Evolutionary conservation across 176 grass and related monocot genomes (phyloP).

Genomic region (Rhipidocladum racemiflorum): DNA sequence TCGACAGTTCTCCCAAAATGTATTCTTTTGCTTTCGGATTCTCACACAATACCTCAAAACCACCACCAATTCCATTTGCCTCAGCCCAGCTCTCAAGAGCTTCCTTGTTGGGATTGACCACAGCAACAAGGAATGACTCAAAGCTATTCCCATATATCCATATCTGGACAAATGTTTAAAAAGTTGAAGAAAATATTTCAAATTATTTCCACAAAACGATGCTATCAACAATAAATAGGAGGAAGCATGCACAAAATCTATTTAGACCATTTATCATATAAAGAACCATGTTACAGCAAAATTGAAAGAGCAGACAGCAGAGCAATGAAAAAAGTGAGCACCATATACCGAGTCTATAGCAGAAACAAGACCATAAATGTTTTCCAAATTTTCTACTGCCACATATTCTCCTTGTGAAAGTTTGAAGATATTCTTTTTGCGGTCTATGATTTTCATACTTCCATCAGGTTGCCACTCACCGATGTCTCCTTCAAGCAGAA

Average conservation of each 20-base stretch:
- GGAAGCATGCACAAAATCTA: background rate
- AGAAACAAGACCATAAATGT: constrained; percentile 72
- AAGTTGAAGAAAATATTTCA: constrained; percentile 2
- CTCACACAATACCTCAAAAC: constrained; percentile 68
- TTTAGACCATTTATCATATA: background rate
- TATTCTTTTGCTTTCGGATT: constrained; percentile 71
- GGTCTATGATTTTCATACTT: constrained; percentile 90
- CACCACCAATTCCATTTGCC: constrained; percentile 50
- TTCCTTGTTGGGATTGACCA: constrained; percentile 75
- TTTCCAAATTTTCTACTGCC: constrained; percentile 90
- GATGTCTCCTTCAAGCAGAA: constrained; percentile 66
- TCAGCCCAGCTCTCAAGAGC: constrained; percentile 69
- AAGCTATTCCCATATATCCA: constrained; percentile 96
- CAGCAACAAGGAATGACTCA: constrained; percentile 74
- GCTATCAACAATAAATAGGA: background rate
- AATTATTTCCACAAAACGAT: constrained; percentile 16
- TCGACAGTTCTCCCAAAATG: constrained; percentile 63
- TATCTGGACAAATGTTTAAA: constrained; percentile 50
- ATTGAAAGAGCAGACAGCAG: background rate
- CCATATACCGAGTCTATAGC: constrained; percentile 69
- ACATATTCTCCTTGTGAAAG: constrained; percentile 96
- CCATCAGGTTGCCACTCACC: constrained; percentile 91
- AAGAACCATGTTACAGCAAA: constrained; percentile 17
- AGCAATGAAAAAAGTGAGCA: background rate
- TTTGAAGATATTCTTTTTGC: constrained; percentile 95